Evolutionary conservation across 306 rosid species (phyloP).

Genomic region (Heteromeles arbutifolia): DNA sequence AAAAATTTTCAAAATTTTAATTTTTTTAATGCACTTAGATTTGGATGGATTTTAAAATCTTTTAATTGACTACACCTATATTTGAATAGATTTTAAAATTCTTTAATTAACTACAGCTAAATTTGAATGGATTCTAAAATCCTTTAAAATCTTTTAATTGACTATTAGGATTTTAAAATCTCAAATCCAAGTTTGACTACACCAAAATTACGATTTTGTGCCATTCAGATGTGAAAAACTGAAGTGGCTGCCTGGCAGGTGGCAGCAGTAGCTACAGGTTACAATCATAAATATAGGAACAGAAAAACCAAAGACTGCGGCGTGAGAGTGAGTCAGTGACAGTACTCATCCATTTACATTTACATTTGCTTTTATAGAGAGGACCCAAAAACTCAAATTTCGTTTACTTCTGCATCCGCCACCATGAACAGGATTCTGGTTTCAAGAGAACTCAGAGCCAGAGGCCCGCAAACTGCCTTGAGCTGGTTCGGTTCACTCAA

Average conservation of each 20-base stretch:
- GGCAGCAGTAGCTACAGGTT: not conserved
- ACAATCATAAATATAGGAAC: not conserved
- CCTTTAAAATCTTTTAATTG: no score
- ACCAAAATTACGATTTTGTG: not conserved
- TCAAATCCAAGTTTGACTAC: no score
- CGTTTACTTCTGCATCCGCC: not conserved
- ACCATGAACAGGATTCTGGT: conserved; percentile 40
- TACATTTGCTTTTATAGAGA: not conserved
- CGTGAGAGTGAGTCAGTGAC: not conserved
- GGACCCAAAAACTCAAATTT: not conserved
- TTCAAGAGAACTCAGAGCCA: conserved; percentile 21
- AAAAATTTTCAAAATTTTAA: no score
- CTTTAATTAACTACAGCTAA: no score
- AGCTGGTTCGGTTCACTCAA: conserved; percentile 23
- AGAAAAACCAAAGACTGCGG: not conserved
- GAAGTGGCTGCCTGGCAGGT: no score
- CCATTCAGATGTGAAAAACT: not conserved
- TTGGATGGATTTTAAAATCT: no score
- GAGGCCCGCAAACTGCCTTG: conserved; percentile 19
- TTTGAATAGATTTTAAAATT: no score
- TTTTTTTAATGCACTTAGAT: no score
- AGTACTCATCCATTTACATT: not conserved
- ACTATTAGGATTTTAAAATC: no score
- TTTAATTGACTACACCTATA: no score
- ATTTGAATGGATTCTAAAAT: no score